Conservation (phyloP, 2,329 filamentous ascomycete species). For the Clarireedia monteithiana region DNA sequence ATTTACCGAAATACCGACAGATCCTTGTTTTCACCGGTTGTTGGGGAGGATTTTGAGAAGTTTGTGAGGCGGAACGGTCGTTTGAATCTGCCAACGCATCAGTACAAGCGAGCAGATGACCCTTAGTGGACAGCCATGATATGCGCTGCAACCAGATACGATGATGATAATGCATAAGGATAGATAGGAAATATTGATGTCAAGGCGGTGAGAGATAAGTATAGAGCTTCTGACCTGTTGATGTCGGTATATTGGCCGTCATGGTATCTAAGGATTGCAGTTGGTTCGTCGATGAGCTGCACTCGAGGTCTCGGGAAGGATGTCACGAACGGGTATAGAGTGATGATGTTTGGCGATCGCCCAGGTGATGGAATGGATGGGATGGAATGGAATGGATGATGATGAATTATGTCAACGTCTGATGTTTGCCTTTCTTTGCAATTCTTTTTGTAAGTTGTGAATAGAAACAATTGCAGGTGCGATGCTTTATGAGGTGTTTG, state of each 20-base stretch:
- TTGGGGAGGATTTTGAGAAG: slow-evolving; percentile 3
- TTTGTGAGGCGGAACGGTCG: slow-evolving; percentile 21
- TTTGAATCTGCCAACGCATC: slow-evolving; percentile 27
- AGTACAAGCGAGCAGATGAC: slow-evolving; percentile 22
- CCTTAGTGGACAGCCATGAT: slow-evolving; percentile 10
- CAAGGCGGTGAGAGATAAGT: slow-evolving; percentile 11
- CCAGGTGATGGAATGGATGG: not conserved
- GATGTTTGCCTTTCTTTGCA: too few species aligned
- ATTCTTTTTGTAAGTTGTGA: too few species aligned
- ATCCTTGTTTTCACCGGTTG: slow-evolving; percentile 20
- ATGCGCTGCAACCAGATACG: slow-evolving; percentile 19
- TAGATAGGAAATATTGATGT: slow-evolving; percentile 1
- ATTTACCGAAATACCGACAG: slow-evolving; percentile 26
- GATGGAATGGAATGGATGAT: too few species aligned
- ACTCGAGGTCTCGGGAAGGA: slow-evolving; percentile 2
- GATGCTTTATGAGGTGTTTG: too few species aligned
- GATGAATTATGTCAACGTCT: too few species aligned
- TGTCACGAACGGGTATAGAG: slow-evolving; percentile 8
- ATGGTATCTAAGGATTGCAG: slow-evolving; percentile 2
- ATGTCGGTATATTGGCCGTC: slow-evolving; percentile 4
- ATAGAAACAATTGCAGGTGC: too few species aligned
- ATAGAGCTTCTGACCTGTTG: slow-evolving; percentile 15
- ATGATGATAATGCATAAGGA: slow-evolving; percentile 12
- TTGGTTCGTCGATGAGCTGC: slow-evolving; percentile 1
- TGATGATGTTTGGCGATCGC: not conserved